Conservation (phyloP, 805 yeast genomes). For the Starmera pachycereana region DNA sequence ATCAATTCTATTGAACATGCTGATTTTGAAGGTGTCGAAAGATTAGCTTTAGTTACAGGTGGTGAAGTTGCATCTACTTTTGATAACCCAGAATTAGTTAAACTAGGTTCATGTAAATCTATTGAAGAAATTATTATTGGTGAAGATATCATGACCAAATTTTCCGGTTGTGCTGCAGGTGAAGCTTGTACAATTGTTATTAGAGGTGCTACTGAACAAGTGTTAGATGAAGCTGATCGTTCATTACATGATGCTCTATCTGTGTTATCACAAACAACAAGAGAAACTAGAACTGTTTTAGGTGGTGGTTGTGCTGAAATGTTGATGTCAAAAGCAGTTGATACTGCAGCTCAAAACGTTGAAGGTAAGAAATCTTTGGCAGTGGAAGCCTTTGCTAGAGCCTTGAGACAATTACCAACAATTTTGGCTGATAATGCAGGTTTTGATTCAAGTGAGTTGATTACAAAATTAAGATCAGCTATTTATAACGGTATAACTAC, state of each 20-base stretch:
- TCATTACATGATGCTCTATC: constrained; percentile 95
- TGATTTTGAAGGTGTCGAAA: constrained; percentile 95
- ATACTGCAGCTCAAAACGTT: constrained; percentile 89
- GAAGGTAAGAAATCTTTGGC: constrained; percentile 93
- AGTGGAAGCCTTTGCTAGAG: constrained; percentile 87
- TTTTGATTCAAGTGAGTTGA: constrained; percentile 84
- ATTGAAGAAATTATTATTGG: constrained; percentile 93
- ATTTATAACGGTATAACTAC: constrained; percentile 82
- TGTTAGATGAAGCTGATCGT: constrained; percentile 93
- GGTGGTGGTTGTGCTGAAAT: constrained; percentile 86
- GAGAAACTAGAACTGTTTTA: constrained; percentile 76
- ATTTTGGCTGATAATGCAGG: constrained; percentile 97
- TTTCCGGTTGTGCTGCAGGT: constrained; percentile 92
- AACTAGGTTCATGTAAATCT: constrained; percentile 76
- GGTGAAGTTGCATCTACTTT: constrained; percentile 97
- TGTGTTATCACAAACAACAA: constrained; percentile 89
- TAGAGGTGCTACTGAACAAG: constrained; percentile 96
- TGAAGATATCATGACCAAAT: constrained; percentile 81
- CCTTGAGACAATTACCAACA: constrained; percentile 90
- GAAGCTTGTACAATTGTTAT: constrained; percentile 93
- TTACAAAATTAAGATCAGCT: constrained; percentile 80
- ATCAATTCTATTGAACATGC: constrained; percentile 96
- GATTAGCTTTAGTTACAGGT: constrained; percentile 93
- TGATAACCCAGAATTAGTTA: constrained; percentile 81
- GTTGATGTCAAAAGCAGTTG: constrained; percentile 97